Evolutionary conservation across 176 grass and related monocot species (phyloP), one percentile per base, ranked within the genome.

Genomic region (Juncus inflexus): DNA sequence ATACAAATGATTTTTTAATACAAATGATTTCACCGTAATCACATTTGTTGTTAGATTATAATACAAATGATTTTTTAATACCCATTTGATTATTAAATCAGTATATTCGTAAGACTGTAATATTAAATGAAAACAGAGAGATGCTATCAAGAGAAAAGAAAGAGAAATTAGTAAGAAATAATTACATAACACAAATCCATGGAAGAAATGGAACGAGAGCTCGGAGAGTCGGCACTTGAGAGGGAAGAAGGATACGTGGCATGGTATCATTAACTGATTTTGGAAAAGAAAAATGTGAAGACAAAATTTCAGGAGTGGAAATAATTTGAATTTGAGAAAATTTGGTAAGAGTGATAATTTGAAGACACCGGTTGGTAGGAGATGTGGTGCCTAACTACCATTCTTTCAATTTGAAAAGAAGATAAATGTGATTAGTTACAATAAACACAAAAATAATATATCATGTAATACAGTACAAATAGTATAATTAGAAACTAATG

Each of bases 101-200:
- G 19, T 28, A 28, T 28, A 28, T 28, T 28, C 19, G 19, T 28
- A 28, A 28, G 19, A 28, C 19, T 28, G 19, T 28, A 28, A 28
- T 28, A 28, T 28, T 28, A 28, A 28, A 28, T 50, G 1, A 9
- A 15, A 42, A 41, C 12, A 16, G n/a, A 56, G 19, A 52, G 49
- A n/a, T 19, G 50, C 15, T 28, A 28, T 28, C 37, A 14, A 65
- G 9, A 43, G 54, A 61, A 8, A 52, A 7, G 9, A 49, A 42
- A 5, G 12, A 51, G 15, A 45, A 8, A 56, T 35, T 10, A 62
- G 15, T 35, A 39, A n/a, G 35, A 15, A 54, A 12, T 40, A 57
- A 40, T 52, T 65, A 77, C 79, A 58, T 77, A 40, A 71, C 65
- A 14, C 65, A 71, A 19, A 71, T 35, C 73, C 79, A 82, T 14